Percentiles rank a stretch among this genome's conserved stretches.
Evolutionary conservation across 208 protist species (phyloP).

Genomic region (Acanthamoeba castellanii): DNA sequence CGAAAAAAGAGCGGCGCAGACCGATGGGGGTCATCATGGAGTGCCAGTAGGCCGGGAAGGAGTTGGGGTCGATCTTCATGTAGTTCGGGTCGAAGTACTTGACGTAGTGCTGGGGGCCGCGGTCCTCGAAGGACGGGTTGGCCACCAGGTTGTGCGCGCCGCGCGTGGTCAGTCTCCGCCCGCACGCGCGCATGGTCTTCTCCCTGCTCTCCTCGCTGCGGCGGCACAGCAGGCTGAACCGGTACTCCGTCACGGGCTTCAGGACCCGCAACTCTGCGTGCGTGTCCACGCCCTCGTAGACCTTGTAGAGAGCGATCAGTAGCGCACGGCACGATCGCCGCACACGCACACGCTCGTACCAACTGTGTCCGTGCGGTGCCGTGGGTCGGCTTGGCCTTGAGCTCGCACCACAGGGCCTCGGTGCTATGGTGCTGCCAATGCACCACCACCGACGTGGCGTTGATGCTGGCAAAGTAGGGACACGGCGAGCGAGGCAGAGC

Average conservation of each 20-base stretch:
- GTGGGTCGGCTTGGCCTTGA: neutral
- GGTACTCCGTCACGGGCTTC: neutral
- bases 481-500: neutral
- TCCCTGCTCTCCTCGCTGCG: neutral
- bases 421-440: neutral
- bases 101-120: conserved; percentile 9
- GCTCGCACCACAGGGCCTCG: neutral
- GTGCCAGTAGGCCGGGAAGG: conserved; percentile 53
- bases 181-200: neutral
- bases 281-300: neutral
- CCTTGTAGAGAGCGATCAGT: neutral
- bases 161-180: neutral
- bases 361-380: neutral
- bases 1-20: neutral
- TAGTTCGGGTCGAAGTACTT: conserved; percentile 60
- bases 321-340: too few species aligned
- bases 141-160: conserved; percentile 7
- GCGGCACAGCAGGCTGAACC: neutral
- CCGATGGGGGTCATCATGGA: conserved; percentile 65
- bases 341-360: neutral
- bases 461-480: conserved; percentile 11
- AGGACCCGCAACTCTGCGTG: neutral
- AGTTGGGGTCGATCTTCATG: neutral
- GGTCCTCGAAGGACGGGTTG: conserved; percentile 57
- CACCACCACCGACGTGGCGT: neutral